These are phyloP conservation scores for Lachancea sp. DNA, from an alignment of 805 yeast genomes.

Conservation along the genomic window DNA sequence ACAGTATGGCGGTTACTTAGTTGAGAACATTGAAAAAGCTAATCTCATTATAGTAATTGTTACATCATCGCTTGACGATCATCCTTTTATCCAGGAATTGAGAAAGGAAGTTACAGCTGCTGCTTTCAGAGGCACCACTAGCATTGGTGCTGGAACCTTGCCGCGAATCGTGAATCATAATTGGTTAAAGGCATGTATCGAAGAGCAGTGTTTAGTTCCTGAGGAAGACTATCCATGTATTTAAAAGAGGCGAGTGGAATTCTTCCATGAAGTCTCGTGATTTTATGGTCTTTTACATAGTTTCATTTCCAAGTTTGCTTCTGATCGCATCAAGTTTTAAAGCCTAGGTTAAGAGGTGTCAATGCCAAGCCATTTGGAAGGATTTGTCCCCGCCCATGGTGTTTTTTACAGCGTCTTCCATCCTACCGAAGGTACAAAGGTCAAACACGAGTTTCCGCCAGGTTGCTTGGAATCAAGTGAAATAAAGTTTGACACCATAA, in stretches of 20 bases:
- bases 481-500: conserved; percentile 76
- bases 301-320: not conserved
- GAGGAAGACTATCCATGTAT: conserved; percentile 27
- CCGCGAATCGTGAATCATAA: conserved; percentile 32
- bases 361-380: conserved; percentile 37
- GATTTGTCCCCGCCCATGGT: conserved; percentile 85
- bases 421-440: conserved; percentile 92
- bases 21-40: conserved; percentile 24
- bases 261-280: conserved; percentile 1
- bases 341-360: not conserved
- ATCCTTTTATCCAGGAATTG: not conserved
- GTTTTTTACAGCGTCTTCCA: conserved; percentile 88
- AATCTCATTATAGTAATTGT: conserved; percentile 38
- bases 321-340: no score
- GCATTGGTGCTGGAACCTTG: conserved; percentile 10
- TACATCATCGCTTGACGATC: not conserved
- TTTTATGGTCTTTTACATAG: no score
- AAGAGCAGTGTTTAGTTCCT: conserved; percentile 27
- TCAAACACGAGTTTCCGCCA: conserved; percentile 83
- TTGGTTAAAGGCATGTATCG: conserved; percentile 37
- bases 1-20: conserved; percentile 41
- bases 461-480: conserved; percentile 39
- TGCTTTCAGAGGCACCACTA: not conserved
- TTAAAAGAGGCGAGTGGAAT: not conserved
- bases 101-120: not conserved